Base-by-base conservation (phyloP, 805 yeast species). In the Scheffersomyces spartinae region DNA sequence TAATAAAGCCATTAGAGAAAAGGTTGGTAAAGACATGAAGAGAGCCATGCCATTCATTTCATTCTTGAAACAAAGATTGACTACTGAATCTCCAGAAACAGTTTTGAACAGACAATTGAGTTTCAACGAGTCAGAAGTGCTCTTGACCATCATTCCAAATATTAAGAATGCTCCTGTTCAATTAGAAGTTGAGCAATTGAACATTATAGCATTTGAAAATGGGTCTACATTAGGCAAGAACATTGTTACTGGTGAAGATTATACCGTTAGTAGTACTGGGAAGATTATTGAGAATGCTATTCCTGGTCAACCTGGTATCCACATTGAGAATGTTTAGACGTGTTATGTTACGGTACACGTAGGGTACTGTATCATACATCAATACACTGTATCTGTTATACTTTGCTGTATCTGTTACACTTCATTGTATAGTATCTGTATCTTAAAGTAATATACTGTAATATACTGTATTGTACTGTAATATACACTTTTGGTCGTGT, bases 31-130 rank as follows among this genome's bases (percentile, higher is more conserved):
- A 52, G 97, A 91, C 45, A 82, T 86, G 81, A 91, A 91, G 70
- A 78, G 93, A 42, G 96, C 95, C 32, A 91, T 91, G 97, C 97
- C 97, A 32, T 88, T 86, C 53, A 85, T 91, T 34, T 76, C 88
- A 36, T 61, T 72, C 40, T 63, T 91, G 52, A 86, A 91, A 56
- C 82, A 77, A 48, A 74, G 94, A 60, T 65, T 91, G 38, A 56
- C 64, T 20, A 55, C 55, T 26, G 93, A 81, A 47, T 55, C 75
- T 16, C 75, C 95, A 11, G 72, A 69, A 27, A 69, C 70, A 26
- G 95, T 91, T 14, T 84, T 91, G 66, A 77, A 85, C 66, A 74
- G 97, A 61, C 79, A 86, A 55, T 71, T 88, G 39, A 66, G 76
- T 17, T 91, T 84, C 54, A 66, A 75, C 52, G 98, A 91, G 64